Evolutionary conservation across 257 asterid species (phyloP).

Genomic region (Solanum gandarillasii): DNA sequence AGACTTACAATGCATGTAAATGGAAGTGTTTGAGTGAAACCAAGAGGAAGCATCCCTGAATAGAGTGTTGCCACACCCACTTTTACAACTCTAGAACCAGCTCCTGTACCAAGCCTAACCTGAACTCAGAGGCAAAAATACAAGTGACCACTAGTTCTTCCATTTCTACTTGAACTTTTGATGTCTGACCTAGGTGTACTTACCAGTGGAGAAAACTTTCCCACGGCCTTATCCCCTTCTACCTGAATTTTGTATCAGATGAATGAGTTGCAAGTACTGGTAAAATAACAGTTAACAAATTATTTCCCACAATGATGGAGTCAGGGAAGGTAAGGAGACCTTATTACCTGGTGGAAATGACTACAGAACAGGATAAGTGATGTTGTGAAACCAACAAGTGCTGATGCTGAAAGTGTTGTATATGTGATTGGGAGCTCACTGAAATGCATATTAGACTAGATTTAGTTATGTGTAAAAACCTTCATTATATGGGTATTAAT

Average conservation of each 20-base stretch:
- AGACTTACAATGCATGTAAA: slow-evolving; percentile 46
- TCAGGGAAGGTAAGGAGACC: background rate
- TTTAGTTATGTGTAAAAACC: background rate
- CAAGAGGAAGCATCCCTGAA: slow-evolving; percentile 37
- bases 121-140: slow-evolving; percentile 13
- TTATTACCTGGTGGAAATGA: slow-evolving; percentile 83
- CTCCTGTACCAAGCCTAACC: slow-evolving; percentile 69
- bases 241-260: slow-evolving; percentile 25
- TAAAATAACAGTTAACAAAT: background rate
- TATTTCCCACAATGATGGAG: background rate
- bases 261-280: slow-evolving; percentile 5
- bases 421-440: slow-evolving; percentile 53
- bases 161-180: background rate
- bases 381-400: slow-evolving; percentile 84
- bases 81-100: slow-evolving; percentile 56
- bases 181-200: slow-evolving; percentile 8
- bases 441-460: background rate
- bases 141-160: background rate
- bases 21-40: slow-evolving; percentile 56
- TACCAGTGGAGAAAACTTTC: slow-evolving; percentile 71
- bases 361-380: slow-evolving; percentile 86
- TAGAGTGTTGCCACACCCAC: slow-evolving; percentile 40
- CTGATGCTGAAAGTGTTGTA: slow-evolving; percentile 55
- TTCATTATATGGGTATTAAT: background rate
- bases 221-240: slow-evolving; percentile 64